Percentiles rank a stretch among this genome's conserved stretches.
Conservation (phyloP, 805 yeast genomes). For the Teunomyces gatunensis region DNA sequence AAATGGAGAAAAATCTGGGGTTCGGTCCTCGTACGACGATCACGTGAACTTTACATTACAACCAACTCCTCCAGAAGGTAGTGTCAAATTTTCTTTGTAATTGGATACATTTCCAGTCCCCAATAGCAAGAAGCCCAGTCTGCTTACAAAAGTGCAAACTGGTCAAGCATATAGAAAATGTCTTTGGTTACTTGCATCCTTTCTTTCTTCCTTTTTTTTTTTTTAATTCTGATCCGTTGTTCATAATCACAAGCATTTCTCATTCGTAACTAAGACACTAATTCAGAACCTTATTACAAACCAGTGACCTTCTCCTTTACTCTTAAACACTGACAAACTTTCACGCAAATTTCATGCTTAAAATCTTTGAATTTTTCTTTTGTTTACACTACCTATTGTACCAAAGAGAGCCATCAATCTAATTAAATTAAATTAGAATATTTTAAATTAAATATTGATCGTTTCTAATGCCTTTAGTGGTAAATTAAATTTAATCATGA, state of each 20-base stretch:
- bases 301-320: background rate
- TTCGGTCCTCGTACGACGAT: background rate
- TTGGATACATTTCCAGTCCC: background rate
- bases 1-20: conserved; percentile 5
- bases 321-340: too few relatives aligned
- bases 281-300: background rate
- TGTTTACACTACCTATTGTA: too few relatives aligned
- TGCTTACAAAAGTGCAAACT: too few relatives aligned
- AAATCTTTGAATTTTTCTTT: too few relatives aligned
- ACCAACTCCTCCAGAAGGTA: too few relatives aligned
- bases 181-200: conserved; percentile 11
- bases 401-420: too few relatives aligned
- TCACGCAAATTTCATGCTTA: too few relatives aligned
- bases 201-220: background rate
- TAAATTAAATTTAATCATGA: background rate
- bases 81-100: too few relatives aligned
- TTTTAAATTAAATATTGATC: too few relatives aligned
- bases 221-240: background rate
- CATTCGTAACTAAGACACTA: background rate
- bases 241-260: background rate
- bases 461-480: background rate
- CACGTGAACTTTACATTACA: background rate
- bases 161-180: conserved; percentile 5
- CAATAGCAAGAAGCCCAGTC: too few relatives aligned
- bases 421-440: too few relatives aligned